Evolutionary conservation across 306 rosid species (phyloP), one percentile per base, ranked within the genome.

Genomic region (Casuarina cunninghamiana): DNA sequence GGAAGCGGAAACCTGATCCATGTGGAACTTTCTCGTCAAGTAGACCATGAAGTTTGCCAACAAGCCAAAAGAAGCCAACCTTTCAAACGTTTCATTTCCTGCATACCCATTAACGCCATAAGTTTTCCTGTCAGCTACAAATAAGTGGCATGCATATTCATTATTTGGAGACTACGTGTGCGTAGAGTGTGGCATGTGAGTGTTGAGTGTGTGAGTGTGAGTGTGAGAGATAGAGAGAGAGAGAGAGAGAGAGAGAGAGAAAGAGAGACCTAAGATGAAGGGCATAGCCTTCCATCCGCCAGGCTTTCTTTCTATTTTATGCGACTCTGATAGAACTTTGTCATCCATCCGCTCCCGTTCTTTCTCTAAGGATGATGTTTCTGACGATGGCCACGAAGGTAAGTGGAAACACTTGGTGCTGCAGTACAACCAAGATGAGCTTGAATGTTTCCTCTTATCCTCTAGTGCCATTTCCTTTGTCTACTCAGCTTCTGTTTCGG

Each of bases 211-310:
- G 5, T 5, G 38, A 38, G 2, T 65, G 19, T 11, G 3, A 9
- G 1, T 62, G 45, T 62, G n/a, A n/a, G n/a, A n/a, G n/a, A n/a
- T n/a, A n/a, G n/a, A n/a, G n/a, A n/a, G n/a, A n/a, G n/a, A n/a
- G 69, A 9, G 39, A 3, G 17, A 9, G 16, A 10, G 45, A 0
- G 65, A 16, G 66, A 7, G 53, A 3, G 5, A 17, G 2, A 32
- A 19, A 42, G 61, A 73, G 66, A 69, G 10, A 69, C 98, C 98
- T 83, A 94, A 69, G 77, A 94, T 89, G 73, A 76, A 94, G 69
- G 97, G 92, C 89, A 94, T 84, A 83, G 93, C 89, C 88, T 77
- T 94, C 97, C 97, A 91, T 73, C 97, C 98, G 49, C 96, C 97
- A 6, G 90, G 91, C 61, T 85, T 90, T 84, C 45, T 71, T 77